Evolutionary conservation across 176 grass and related monocot genomes (phyloP), one percentile per base, ranked within the genome.

Genomic region (Triticum timopheevii): DNA sequence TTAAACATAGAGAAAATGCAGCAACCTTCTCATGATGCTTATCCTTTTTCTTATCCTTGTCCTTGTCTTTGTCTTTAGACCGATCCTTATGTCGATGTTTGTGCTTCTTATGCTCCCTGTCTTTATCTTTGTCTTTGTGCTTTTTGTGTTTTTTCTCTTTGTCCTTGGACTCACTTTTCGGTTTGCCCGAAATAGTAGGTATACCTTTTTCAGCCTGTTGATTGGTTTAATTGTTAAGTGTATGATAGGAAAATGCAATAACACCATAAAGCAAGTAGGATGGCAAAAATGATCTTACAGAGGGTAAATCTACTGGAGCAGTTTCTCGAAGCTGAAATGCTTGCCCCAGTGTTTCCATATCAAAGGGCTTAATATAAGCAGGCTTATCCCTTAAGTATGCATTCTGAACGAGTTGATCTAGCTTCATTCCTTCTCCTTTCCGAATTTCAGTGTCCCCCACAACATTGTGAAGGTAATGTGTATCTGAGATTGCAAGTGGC

Each of bases 121-220:
- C 96, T 80, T 92, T 98, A 28, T 98, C 93, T 80, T 80, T 92
- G 63, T 98, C 95, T 84, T 88, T 98, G 77, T 98, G 92, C 25
- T 85, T 98, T 86, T 94, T 98, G 85, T 98, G 96, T 80, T 96
- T 98, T 87, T 90, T 98, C 70, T 94, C 96, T 88, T 94, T 98
- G 83, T 96, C 96, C 63, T 90, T 98, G 77, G 89, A 93, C 19
- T 91, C 92, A 39, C 88, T 92, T 93, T 90, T 98, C 8, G 66
- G 82, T 91, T 94, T 96, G 44, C 90, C 88, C 13, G 90, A 92
- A 49, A 98, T 94, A 28, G 96, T 96, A 9, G 96, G 93, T 84
- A 81, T 28, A 72, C 96, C 96, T 82, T 94, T 98, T 70, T 98
- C 96, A 71, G 90, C 63, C 96, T 98, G 76, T 75, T 76, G 38